Evolutionary conservation across 129 eudicot species (phyloP), one percentile per base, ranked within the genome.

Genomic region (Lonicera japonica): DNA sequence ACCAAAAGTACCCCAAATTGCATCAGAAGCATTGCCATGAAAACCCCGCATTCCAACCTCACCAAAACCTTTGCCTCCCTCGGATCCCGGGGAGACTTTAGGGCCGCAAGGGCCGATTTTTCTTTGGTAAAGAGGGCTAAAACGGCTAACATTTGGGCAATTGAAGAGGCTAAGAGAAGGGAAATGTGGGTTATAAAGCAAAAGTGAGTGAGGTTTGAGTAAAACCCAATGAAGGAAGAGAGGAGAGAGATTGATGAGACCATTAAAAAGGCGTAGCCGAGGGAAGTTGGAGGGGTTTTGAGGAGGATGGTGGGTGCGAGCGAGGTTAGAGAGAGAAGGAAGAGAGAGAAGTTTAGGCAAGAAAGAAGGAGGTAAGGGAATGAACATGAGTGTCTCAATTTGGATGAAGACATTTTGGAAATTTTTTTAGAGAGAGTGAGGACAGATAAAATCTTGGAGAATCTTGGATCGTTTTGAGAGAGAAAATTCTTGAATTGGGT

Each of bases 1-100:
- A 87, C 8, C 6, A 75, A 56, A 51, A 83, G 11, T 38, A 75
- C 87, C 14, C 68, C 75, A 52, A 81, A 56, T 19, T 81, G 92
- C 82, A 84, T 36, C 60, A 69, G 73, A 70, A 87, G 73, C 91
- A 80, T 81, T 1, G 75, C 88, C 85, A 87, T 65, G 69, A 83
- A 64, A 39, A 73, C 65, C 83, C 85, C 90, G 58, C 95, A 87
- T 65, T 80, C 91, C 58, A 81, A 13, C 36, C 91, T 80, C 36
- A 74, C 92, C 72, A 81, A 63, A 12, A 75, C 54, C 81, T 70
- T 81, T 0, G 86, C 86, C 57, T 88, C 89, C 60, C 66, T 76
- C 5, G 77, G 81, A 51, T 78, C 88, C 45, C 90, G 61, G 0
- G 70, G 59, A 0, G 95, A 80, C 20, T 73, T 76, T 9, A 88